Percentiles rank a stretch among this genome's conserved stretches.
Conservation (phyloP, 2,329 filamentous ascomycete species). For the Penicillium brasilianum region DNA sequence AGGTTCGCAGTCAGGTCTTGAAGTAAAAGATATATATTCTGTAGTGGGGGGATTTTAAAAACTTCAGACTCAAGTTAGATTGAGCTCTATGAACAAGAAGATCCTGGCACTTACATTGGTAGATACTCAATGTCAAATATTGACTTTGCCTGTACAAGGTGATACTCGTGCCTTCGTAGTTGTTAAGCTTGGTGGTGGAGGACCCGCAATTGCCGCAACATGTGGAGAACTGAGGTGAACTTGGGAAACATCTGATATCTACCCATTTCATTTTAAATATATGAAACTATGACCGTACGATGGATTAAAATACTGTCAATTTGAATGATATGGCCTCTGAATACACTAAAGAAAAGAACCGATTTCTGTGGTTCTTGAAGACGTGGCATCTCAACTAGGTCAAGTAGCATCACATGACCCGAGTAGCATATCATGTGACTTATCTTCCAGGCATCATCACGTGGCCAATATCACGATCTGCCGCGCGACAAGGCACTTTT, state of each 20-base stretch:
- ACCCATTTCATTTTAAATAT: background rate
- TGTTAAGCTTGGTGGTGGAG: too few species aligned
- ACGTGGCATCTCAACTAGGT: background rate
- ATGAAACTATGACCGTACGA: background rate
- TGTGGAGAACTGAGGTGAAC: background rate
- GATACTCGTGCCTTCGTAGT: background rate
- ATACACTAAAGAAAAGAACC: too few species aligned
- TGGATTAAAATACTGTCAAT: background rate
- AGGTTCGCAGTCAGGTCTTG: too few species aligned
- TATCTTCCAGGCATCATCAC: background rate
- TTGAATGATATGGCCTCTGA: background rate
- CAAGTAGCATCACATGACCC: slow-evolving; percentile 7
- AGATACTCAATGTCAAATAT: too few species aligned
- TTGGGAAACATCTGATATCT: background rate
- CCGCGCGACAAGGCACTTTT: slow-evolving; percentile 12
- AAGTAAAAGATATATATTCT: too few species aligned
- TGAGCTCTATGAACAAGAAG: too few species aligned
- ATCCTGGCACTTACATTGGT: too few species aligned
- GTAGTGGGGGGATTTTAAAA: too few species aligned
- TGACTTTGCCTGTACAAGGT: background rate
- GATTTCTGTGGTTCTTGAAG: background rate
- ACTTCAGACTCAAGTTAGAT: too few species aligned
- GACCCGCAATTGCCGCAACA: background rate
- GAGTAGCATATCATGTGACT: background rate
- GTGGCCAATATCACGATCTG: slow-evolving; percentile 11